Evolutionary conservation across 345 rosid genomes (phyloP), one percentile per base, ranked within the genome.

Genomic region (Tarenaya hassleriana): DNA sequence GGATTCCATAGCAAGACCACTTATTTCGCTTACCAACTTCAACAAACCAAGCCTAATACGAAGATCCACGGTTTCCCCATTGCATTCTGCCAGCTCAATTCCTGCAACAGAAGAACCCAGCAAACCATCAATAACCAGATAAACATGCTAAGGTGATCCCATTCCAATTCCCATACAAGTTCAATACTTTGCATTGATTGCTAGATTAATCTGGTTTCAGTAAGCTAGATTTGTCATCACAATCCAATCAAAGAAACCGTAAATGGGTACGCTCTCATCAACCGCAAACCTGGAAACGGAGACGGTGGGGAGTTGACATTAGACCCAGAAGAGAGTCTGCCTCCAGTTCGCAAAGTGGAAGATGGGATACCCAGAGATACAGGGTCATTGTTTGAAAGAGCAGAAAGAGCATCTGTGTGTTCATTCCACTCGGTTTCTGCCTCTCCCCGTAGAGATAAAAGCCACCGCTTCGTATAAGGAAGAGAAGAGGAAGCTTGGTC

Each of bases 401-500:
- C 69, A 24, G 79, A 74, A 18, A 82, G 66, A 55, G 61, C 66
- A 60, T 58, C 72, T 12, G 33, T 68, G 65, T 92, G 94, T 65
- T 88, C 96, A 44, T 62, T 77, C 96, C 95, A 83, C 55, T 88
- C 96, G 32, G 44, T 73, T 61, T 79, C 77, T 60, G 65, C 71
- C 69, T 72, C 54, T 18, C 44, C 63, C 60, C 33, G 59, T 7
- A 78, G 64, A 42, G 84, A 71, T 21, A 82, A 82, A 41, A 87
- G 73, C 96, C 96, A 91, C 56, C 47, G 72, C 43, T 12, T 41
- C 3, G 95, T 78, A 60, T 68, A 31, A 2, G 86, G 86, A 32
- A 91, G 65, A 46, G 79, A 71, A 20, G 60, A 21, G 50, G 29
- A 7, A 15, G 94, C 86, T 49, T 70, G 72, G 17, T 69, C 49